Percentiles rank a stretch among this genome's conserved stretches.
Conservation (phyloP, 306 rosid genomes). For the Luffa aegyptiaca region DNA sequence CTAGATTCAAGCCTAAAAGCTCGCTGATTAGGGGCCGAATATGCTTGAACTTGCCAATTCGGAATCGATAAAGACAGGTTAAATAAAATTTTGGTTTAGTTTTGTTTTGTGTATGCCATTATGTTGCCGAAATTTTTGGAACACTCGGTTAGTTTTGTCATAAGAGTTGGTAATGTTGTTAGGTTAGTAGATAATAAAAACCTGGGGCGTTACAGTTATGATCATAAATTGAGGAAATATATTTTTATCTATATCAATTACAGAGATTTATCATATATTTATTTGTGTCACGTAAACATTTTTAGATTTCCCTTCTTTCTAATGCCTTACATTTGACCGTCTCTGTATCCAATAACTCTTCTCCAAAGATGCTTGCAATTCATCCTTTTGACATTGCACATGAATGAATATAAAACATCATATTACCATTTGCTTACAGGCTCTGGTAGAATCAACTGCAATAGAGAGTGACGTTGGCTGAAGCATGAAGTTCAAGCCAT, state of each 20-base stretch:
- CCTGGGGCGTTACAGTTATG: too few species aligned
- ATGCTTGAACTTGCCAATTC: too few species aligned
- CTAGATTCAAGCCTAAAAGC: too few species aligned
- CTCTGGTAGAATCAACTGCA: conserved; percentile 40
- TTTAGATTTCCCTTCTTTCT: not conserved
- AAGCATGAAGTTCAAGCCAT: not conserved
- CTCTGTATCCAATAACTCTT: not conserved
- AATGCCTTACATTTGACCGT: not conserved
- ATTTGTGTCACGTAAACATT: too few species aligned
- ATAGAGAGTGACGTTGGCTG: conserved; percentile 34
- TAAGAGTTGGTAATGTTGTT: too few species aligned
- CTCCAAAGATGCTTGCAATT: not conserved
- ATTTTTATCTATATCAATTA: not conserved
- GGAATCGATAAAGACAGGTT: too few species aligned
- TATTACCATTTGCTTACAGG: conserved; percentile 34
- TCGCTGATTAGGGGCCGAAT: too few species aligned
- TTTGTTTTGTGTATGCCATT: too few species aligned
- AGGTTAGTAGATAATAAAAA: too few species aligned
- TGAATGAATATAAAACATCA: not conserved
- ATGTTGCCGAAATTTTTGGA: too few species aligned
- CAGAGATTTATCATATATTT: not conserved
- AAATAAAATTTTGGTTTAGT: too few species aligned
- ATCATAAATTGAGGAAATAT: not conserved
- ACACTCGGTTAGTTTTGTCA: too few species aligned
- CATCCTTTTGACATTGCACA: not conserved